Conservation (phyloP, 2,329 filamentous ascomycete genomes). For the Arthrobotrys iridis region DNA sequence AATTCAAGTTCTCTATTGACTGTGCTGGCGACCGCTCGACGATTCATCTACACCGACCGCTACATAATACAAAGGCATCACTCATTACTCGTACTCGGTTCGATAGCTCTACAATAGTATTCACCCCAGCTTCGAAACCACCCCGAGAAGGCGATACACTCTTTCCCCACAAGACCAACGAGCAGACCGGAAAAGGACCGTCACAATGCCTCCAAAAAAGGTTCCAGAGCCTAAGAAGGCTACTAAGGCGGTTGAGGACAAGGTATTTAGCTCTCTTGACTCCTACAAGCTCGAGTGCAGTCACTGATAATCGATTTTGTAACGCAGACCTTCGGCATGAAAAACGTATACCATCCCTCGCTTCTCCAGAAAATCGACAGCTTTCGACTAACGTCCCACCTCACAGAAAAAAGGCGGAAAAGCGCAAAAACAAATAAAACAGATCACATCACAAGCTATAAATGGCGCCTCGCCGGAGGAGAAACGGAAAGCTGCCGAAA, state of each 20-base stretch:
- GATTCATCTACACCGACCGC: neutral
- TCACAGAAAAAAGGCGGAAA: constrained; percentile 84
- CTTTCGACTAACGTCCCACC: constrained; percentile 20
- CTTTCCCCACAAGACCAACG: constrained; percentile 10
- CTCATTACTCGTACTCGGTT: neutral
- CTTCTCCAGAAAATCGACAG: neutral
- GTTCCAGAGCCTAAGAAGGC: constrained; percentile 61
- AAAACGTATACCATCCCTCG: constrained; percentile 71
- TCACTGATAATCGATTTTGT: neutral
- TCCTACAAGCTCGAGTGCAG: neutral
- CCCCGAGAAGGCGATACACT: neutral
- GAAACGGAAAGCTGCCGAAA: constrained; percentile 79
- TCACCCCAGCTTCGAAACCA: neutral
- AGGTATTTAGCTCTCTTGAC: constrained; percentile 61
- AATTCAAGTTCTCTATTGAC: constrained; percentile 4
- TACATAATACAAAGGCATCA: neutral
- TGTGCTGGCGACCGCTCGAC: neutral
- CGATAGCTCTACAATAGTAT: neutral
- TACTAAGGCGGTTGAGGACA: constrained; percentile 81
- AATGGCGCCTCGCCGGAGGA: constrained; percentile 83
- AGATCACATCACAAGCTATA: constrained; percentile 78
- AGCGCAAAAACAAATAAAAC: constrained; percentile 89
- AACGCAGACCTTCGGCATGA: constrained; percentile 90
- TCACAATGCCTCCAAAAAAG: constrained; percentile 58
- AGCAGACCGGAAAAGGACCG: neutral